Percentiles rank a stretch among this genome's conserved stretches.
phyloP scores from a whole-genome alignment of 306 rosid genomes.

The Vachellia collinsii region DNA sequence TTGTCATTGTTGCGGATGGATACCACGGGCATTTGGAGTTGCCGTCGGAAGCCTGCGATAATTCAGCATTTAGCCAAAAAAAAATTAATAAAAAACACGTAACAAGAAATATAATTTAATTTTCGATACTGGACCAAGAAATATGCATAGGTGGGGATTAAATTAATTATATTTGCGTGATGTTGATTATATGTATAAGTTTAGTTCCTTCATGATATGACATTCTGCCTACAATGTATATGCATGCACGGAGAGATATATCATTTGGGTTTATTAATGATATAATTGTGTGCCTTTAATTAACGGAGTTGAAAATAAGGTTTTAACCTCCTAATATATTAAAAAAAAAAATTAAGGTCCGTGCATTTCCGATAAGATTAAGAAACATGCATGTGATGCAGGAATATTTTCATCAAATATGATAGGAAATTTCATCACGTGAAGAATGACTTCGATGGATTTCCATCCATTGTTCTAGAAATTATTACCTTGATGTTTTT shows the following conservation, averaged over 20 bases:
- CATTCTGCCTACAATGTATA: conserved; percentile 29
- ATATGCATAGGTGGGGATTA: background rate
- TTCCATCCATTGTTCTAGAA: background rate
- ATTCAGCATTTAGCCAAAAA: background rate
- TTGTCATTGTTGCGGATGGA: background rate
- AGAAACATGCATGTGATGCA: background rate
- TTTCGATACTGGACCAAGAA: background rate
- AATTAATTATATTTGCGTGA: background rate
- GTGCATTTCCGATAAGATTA: background rate
- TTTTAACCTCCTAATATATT: conserved; percentile 10
- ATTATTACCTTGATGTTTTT: background rate
- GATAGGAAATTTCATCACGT: background rate
- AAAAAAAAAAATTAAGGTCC: background rate
- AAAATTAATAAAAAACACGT: too few relatives aligned
- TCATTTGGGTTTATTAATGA: background rate
- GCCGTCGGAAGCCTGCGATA: conserved; percentile 3
- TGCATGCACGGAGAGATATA: conserved; percentile 11
- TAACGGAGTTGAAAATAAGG: conserved; percentile 15
- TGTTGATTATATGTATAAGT: background rate
- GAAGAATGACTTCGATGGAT: background rate
- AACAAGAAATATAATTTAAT: background rate
- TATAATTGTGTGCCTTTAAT: background rate
- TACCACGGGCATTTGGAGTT: background rate
- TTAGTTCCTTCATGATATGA: conserved; percentile 38
- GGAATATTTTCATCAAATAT: too few relatives aligned